Base-by-base conservation (phyloP, 1,284 basidiomycete species). In the Pseudomicrostroma phylloplanum region DNA sequence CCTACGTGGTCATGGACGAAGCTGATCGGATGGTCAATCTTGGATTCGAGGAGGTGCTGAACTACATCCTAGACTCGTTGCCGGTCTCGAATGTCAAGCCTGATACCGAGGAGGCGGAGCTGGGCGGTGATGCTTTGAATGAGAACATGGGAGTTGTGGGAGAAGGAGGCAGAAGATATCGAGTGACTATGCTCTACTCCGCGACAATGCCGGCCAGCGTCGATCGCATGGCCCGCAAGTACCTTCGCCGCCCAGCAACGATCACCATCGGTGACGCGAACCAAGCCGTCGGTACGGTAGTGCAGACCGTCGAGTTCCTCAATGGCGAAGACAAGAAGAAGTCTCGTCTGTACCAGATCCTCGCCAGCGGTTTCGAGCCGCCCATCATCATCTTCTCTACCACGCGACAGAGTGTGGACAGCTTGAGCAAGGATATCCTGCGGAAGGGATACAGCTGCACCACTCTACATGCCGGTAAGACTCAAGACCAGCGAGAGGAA, bases 301-400 rank as follows among this genome's bases (percentile, higher is more conserved):
- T 97, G 76, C 94, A 99, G 78, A 84, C 87, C 0, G 92, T 97
- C 51, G 94, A 99, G 80, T 94, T 99, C 77, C 85, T 96, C 68
- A 85, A 80, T 58, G 88, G 89, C 71, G 94, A 96, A 76, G 91
- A 92, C 85, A 93, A 92, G 83, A 54, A 54, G 51, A 93, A 90
- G 89, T 89, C 87, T 67, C 85, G 88, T 41, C 81, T 98, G 75
- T 80, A 94, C 73, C 91, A 96, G 71, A 90, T 97, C 71, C 87
- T 99, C 78, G 90, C 92, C 81, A 88, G 86, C 65, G 83, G 85
- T 60, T 91, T 88, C 80, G 81, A 86, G 26, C 87, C 94, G 26
- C 96, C 96, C 1, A 97, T 98, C 75, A 98, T 99, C 69, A 90
- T 94, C 13, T 99, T 98, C 81, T 92, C 96, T 83, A 98, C 97